These are phyloP conservation scores for Fraxinus platypoda DNA, from an alignment of 305 asterid species.

Conservation along the genomic window DNA sequence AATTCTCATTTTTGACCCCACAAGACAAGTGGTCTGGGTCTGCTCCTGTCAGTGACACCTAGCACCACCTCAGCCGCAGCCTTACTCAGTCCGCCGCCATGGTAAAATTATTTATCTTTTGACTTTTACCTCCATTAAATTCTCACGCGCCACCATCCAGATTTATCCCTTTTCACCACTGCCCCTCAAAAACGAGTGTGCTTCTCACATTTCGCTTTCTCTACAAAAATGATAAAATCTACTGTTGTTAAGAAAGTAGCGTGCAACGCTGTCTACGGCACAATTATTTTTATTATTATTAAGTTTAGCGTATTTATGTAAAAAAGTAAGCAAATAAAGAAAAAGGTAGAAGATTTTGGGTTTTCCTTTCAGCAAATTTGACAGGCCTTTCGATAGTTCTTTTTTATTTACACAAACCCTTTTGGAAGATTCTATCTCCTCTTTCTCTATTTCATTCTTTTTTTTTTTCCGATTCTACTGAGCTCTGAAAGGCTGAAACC, in stretches of 20 bases:
- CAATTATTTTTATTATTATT: background rate
- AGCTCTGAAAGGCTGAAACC: background rate
- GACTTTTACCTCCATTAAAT: background rate
- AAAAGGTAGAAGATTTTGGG: constrained; percentile 12
- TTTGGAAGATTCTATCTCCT: constrained; percentile 22
- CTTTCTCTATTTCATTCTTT: background rate
- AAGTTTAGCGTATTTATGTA: background rate
- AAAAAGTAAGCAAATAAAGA: background rate
- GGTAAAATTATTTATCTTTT: background rate
- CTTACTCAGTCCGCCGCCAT: background rate
- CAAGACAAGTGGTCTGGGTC: too few relatives aligned
- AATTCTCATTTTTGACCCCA: too few relatives aligned
- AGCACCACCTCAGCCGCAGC: background rate
- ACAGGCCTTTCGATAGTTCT: background rate
- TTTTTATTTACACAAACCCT: constrained; percentile 29
- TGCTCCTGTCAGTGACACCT: background rate
- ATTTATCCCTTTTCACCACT: background rate
- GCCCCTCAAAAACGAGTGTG: background rate
- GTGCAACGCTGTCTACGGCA: background rate
- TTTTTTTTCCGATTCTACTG: background rate
- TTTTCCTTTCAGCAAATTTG: constrained; percentile 10
- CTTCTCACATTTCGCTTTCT: background rate
- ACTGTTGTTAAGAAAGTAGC: background rate
- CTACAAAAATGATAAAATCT: background rate
- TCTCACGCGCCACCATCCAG: background rate